phyloP scores from a whole-genome alignment of 2,329 filamentous ascomycete genomes.

The Raffaelea arxii region DNA sequence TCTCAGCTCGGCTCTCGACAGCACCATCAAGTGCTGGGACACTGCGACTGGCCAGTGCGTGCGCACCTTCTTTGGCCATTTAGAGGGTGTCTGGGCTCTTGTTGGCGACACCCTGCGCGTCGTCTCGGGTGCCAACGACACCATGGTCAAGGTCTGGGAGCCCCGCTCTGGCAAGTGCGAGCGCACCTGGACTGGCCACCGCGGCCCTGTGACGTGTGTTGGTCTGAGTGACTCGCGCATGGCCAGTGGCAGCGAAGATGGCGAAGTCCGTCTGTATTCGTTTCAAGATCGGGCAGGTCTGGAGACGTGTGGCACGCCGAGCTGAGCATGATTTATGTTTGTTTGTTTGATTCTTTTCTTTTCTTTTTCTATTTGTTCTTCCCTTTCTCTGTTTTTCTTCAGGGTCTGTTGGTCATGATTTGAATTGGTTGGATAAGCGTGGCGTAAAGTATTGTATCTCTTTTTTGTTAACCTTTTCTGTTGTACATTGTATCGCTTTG shows the following conservation, averaged over 20 bases:
- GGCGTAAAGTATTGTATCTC: too few species aligned
- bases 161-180: slow-evolving; percentile 85
- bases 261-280: slow-evolving; percentile 77
- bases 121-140: slow-evolving; percentile 83
- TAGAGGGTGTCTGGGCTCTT: slow-evolving; percentile 92
- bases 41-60: slow-evolving; percentile 71
- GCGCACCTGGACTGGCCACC: slow-evolving; percentile 82
- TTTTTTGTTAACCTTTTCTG: too few species aligned
- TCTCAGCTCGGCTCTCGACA: slow-evolving; percentile 83
- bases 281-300: slow-evolving; percentile 45
- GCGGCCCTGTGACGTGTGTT: slow-evolving; percentile 86
- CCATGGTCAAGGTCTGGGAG: slow-evolving; percentile 94
- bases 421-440: too few species aligned
- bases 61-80: slow-evolving; percentile 89
- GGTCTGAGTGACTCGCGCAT: slow-evolving; percentile 83
- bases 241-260: slow-evolving; percentile 88
- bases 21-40: slow-evolving; percentile 89
- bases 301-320: slow-evolving; percentile 41
- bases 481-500: too few species aligned
- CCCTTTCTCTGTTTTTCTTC: background rate
- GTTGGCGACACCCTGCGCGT: slow-evolving; percentile 41
- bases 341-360: too few species aligned
- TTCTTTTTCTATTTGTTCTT: too few species aligned
- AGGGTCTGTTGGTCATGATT: too few species aligned
- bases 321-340: too few species aligned